Conservation (phyloP, 78 protist species). For the Chrysochromulina tobinii region DNA sequence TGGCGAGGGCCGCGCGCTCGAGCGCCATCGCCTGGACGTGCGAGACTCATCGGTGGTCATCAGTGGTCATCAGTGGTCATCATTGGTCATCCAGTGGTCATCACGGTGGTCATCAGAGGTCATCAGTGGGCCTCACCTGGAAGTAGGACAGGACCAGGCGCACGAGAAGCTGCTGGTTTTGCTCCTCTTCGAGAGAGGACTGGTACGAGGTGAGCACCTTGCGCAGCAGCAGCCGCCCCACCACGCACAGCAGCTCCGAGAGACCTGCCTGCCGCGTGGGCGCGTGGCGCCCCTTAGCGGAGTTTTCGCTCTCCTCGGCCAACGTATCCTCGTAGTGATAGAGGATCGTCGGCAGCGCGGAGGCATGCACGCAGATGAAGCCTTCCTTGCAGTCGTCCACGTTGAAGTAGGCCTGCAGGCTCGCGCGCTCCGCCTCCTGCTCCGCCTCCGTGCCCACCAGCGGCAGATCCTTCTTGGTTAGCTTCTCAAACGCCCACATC, state of each 20-base stretch:
- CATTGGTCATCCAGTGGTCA: no score
- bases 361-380: background rate
- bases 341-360: background rate
- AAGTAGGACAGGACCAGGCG: background rate
- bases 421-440: background rate
- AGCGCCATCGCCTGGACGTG: background rate
- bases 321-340: conserved; percentile 1
- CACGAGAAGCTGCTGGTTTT: background rate
- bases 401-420: background rate
- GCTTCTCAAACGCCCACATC: conserved; percentile 15
- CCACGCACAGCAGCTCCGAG: background rate
- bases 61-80: no score
- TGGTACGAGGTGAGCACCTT: background rate
- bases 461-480: background rate
- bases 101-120: no score
- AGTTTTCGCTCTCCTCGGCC: background rate
- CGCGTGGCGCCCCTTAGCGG: background rate
- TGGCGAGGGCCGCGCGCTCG: background rate
- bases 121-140: background rate
- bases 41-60: background rate
- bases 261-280: background rate
- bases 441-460: background rate
- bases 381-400: background rate
- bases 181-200: conserved; percentile 3
- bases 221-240: background rate